Base-by-base conservation (phyloP, 129 eudicot species). In the Saussurea involucrata region DNA sequence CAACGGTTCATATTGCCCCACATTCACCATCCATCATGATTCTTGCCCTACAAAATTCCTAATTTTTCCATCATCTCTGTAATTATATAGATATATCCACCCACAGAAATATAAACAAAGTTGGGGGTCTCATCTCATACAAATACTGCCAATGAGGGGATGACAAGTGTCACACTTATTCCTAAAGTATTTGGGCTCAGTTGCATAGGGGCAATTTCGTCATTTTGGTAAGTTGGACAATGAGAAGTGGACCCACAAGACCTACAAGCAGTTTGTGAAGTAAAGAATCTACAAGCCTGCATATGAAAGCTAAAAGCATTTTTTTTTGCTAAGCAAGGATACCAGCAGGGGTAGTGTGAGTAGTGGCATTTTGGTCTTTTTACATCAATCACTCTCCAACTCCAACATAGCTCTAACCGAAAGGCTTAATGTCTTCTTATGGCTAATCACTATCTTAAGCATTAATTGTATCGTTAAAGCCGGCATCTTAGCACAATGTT, bases 241-340 rank as follows among this genome's bases (percentile, higher is more conserved):
- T 80, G 55, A 36, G 66, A 68, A 25, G 58, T 69, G 84, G 84
- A 24, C 84, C 84, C 74, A 78, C 49, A 37, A 58, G 18, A 29
- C 61, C 73, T 65, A 68, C 84, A 80, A 67, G 80, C 57, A 74
- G 84, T 74, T 74, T 74, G 80, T 81, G 84, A 81, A 74, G 84
- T 75, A 81, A 81, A 74, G 84, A 81, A 81, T 81, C 84, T 70
- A 81, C 66, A 74, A 74, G 84, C 80, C 84, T 81, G 84, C 80
- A 81, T 68, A 74, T 74, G 76, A 58, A 81, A 81, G 84, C 84
- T 81, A 81, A 81, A 81, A 74, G 84, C 80, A n/a, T 81, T 81
- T 75, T 53, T 81, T 74, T 81, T 76, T 74, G 76, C 84, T 80
- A 81, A 57, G 71, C 76, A 81, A 81, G 84, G 79, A 80, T 80